A percentile compares a stretch with the other conserved stretches of the same genome.
Evolutionary conservation across 805 yeast species (phyloP).

Genomic region (Brettanomyces anomalus): DNA sequence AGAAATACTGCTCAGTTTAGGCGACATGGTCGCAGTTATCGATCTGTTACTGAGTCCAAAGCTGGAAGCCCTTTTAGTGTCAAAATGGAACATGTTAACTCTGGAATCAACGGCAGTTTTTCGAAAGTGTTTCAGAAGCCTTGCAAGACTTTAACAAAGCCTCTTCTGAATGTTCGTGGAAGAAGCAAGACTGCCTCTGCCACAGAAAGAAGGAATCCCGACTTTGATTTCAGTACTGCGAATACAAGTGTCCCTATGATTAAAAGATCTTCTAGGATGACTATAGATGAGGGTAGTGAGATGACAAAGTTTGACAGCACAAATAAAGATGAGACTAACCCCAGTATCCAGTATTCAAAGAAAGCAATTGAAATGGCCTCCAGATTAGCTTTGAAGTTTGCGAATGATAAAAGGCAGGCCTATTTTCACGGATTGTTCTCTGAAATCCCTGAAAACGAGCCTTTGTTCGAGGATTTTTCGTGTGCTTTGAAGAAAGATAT

Average conservation of each 20-base stretch:
- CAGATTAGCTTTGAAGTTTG: conserved; percentile 22
- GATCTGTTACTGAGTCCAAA: no score
- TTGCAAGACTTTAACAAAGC: no score
- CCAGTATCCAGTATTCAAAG: not conserved
- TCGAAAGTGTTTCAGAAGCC: not conserved
- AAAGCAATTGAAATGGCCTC: conserved; percentile 2
- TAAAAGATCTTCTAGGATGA: not conserved
- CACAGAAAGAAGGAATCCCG: no score
- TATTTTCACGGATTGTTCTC: conserved; percentile 56
- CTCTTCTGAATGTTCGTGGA: no score
- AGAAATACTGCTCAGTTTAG: no score
- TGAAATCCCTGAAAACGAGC: conserved; percentile 40
- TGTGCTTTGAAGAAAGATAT: conserved; percentile 63
- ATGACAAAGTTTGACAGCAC: not conserved
- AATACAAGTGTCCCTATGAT: not conserved
- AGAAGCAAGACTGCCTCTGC: no score
- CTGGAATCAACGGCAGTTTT: not conserved
- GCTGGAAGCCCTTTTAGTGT: not conserved
- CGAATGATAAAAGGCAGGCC: conserved; percentile 43
- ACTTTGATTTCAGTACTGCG: no score
- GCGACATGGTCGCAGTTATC: no score
- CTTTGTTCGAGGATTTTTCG: conserved; percentile 49
- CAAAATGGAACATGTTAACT: not conserved
- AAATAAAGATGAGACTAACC: not conserved
- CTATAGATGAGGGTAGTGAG: not conserved